Evolutionary conservation across 2,329 filamentous ascomycete species (phyloP), one percentile per base, ranked within the genome.

Genomic region (Keithomyces neogunnii): DNA sequence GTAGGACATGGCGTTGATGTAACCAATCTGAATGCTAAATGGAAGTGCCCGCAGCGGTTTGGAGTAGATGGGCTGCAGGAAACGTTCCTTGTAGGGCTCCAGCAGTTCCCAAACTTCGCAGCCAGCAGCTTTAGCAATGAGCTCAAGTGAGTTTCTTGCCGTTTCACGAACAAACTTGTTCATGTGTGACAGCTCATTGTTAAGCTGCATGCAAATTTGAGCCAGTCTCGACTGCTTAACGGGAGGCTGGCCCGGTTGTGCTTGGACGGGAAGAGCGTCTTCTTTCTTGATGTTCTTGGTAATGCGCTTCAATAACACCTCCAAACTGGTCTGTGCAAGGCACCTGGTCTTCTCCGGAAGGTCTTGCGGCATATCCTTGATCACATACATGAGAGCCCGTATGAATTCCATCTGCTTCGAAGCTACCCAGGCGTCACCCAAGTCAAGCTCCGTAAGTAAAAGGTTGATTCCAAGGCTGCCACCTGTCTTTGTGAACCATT

Each of bases 401-500:
- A 93, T 85, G 59, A 96, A 91, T 53, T 97, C 90, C 49, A 86
- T 81, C 63, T 96, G 90, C 59, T 89, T 87, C 10, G 85, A 80
- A 26, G 82, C 77, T 35, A 99, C 76, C 89, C 93, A 99, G 1
- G 74, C 66, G 61, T 95, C 88, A 42, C 89, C 89, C 45, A 99
- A 77, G 49, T 92, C 84, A 51, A 97, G 74, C 59, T 92, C 86
- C 2, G 88, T 92, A 33, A 92, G 84, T 52, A 99, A 73, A 51
- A 95, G 85, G 62, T 88, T 86, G 61, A 99, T 96, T 51, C 95
- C 95, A 26, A 92, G 73, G 50, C 88, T 91, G 39, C 93, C 93
- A 47, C 92, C 93, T 38, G 90, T 88, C 69, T 99, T 99, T 49
- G 91, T 91, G 63, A 96, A 99, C 93, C 95, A 99, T 62, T 99